Conservation (phyloP, 2,329 filamentous ascomycete species). For the Tolypocladium tundrense region DNA sequence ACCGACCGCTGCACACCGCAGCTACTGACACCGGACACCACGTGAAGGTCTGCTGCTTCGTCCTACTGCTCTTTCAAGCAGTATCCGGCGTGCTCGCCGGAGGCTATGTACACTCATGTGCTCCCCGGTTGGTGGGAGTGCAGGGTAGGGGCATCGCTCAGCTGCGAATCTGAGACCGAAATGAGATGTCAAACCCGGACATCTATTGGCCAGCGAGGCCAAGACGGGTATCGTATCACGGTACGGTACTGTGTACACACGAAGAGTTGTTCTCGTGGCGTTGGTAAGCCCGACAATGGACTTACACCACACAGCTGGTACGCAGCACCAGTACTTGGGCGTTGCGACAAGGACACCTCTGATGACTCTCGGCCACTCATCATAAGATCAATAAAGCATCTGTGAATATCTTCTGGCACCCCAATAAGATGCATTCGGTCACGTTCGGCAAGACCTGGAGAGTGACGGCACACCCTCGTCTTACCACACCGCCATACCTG, state of each 20-base stretch:
- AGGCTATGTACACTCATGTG: too few species aligned
- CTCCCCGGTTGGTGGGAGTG: background rate
- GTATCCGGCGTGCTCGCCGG: too few species aligned
- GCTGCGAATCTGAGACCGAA: background rate
- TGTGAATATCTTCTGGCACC: background rate
- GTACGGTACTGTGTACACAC: too few species aligned
- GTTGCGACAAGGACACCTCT: too few species aligned
- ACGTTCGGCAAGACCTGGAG: background rate
- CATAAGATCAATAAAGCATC: background rate
- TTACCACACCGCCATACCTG: too few species aligned
- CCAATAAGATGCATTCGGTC: background rate
- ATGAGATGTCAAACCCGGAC: background rate
- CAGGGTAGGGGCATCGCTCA: background rate
- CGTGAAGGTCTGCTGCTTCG: too few species aligned
- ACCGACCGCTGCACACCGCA: too few species aligned
- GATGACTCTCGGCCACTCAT: background rate
- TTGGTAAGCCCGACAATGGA: background rate
- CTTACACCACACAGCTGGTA: background rate
- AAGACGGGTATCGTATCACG: background rate
- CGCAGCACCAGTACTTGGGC: too few species aligned
- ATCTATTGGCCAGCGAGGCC: background rate
- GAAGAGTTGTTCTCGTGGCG: background rate
- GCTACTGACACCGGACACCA: too few species aligned
- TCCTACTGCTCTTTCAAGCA: too few species aligned
- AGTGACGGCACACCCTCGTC: background rate